A percentile compares a stretch with the other conserved stretches of the same genome.
Evolutionary conservation across 495 filamentous ascomycete species (phyloP).

Genomic region (Coniosporium apollinis): DNA sequence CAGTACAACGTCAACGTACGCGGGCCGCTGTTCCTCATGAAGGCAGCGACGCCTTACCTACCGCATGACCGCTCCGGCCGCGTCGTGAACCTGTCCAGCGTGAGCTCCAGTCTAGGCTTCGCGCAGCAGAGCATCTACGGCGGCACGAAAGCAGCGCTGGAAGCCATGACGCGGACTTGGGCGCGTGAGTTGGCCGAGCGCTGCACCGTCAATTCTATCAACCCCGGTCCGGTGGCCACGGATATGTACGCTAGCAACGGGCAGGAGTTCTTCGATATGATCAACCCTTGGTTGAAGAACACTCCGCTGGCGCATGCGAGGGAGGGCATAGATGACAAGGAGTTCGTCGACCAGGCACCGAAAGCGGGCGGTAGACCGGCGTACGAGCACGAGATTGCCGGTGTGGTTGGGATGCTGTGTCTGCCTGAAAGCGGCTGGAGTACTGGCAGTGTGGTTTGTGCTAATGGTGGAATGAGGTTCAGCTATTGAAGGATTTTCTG

Average conservation of each 20-base stretch:
- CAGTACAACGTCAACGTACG: constrained; percentile 70
- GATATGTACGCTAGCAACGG: constrained; percentile 50
- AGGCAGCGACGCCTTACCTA: constrained; percentile 52
- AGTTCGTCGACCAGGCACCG: constrained; percentile 39
- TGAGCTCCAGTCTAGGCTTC: constrained; percentile 54
- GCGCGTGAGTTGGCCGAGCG: constrained; percentile 60
- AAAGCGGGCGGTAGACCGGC: constrained; percentile 54
- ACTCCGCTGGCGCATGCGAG: constrained; percentile 44
- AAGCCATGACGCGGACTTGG: constrained; percentile 90
- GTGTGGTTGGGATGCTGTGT: constrained; percentile 73
- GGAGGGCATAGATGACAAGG: constrained; percentile 41
- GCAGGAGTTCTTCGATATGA: constrained; percentile 34
- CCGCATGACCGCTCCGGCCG: constrained; percentile 59
- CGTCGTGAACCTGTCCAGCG: constrained; percentile 62
- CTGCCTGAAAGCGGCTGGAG: constrained; percentile 56
- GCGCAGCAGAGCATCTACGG: constrained; percentile 61
- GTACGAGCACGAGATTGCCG: constrained; percentile 63
- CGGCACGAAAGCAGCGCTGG: constrained; percentile 76
- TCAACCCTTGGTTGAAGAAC: constrained; percentile 41
- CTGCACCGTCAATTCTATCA: constrained; percentile 72
- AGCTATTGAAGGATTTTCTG: too few relatives aligned
- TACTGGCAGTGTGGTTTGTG: constrained; percentile 50
- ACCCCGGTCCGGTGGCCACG: constrained; percentile 73
- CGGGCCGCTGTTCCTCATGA: constrained; percentile 63
- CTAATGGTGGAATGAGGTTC: constrained; percentile 3